Percentiles rank a stretch among this genome's conserved stretches.
These are phyloP conservation scores for Isoetes engelmannii DNA, from an alignment of 83 land plant species.

Conservation along the genomic window DNA sequence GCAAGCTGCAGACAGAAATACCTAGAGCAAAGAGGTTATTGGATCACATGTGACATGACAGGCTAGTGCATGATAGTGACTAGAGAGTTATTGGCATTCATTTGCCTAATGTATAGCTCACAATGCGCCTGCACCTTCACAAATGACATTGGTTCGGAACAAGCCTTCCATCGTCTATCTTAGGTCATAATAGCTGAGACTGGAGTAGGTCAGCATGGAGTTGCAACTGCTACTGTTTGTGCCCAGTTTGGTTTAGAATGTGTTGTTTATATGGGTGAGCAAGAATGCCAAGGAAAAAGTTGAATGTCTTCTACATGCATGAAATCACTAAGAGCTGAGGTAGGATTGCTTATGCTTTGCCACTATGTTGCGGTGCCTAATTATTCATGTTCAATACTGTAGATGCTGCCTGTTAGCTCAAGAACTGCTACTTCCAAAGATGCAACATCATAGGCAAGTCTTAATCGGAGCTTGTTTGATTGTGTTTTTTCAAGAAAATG, in stretches of 20 bases:
- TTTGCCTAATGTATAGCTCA: no score
- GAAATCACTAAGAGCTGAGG: constrained; percentile 78
- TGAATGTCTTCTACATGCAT: constrained; percentile 70
- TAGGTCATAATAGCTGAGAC: constrained; percentile 84
- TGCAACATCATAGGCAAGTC: constrained; percentile 80
- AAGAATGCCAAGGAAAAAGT: constrained; percentile 73
- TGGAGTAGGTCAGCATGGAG: constrained; percentile 92
- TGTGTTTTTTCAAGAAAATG: no score
- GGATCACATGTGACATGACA: no score
- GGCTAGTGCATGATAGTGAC: no score
- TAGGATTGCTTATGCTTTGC: not conserved
- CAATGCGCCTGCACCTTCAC: no score
- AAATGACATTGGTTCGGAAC: no score
- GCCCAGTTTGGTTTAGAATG: constrained; percentile 73
- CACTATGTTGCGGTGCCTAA: constrained; percentile 31
- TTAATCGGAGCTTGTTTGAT: no score
- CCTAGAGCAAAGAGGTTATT: no score
- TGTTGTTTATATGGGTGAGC: constrained; percentile 72
- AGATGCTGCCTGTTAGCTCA: constrained; percentile 54
- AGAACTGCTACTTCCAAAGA: constrained; percentile 76
- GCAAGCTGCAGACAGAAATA: no score
- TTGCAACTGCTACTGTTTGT: constrained; percentile 89
- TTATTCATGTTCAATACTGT: constrained; percentile 1
- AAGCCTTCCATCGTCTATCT: no score
- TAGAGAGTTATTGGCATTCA: no score